Conservation (phyloP, 2,329 filamentous ascomycete species). For the Aspergillus tubingensis region DNA sequence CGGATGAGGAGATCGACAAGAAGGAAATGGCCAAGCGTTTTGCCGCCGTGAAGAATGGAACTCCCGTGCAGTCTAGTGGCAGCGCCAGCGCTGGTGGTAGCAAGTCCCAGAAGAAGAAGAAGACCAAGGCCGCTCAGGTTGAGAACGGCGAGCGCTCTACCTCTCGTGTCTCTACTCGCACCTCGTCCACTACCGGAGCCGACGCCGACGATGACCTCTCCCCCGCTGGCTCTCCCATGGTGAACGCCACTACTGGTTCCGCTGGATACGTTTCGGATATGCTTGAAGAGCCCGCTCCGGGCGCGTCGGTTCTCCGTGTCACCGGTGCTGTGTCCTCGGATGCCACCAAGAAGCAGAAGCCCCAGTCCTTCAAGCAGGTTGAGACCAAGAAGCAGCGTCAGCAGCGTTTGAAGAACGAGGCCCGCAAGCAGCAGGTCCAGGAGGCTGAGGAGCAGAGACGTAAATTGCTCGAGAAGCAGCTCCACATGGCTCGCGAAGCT, state of each 20-base stretch:
- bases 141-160: constrained; percentile 41
- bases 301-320: constrained; percentile 75
- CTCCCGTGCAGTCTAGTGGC: constrained; percentile 50
- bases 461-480: constrained; percentile 75
- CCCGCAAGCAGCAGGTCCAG: constrained; percentile 71
- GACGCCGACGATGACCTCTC: constrained; percentile 83
- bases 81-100: constrained; percentile 23
- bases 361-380: constrained; percentile 63
- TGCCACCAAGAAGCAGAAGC: constrained; percentile 58
- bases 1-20: constrained; percentile 66
- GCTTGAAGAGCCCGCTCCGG: constrained; percentile 72
- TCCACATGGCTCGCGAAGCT: constrained; percentile 75
- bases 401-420: constrained; percentile 85
- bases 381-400: constrained; percentile 96
- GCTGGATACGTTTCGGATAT: constrained; percentile 82
- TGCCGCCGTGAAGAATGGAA: constrained; percentile 69
- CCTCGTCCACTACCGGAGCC: constrained; percentile 70
- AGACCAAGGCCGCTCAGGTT: constrained; percentile 66
- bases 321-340: constrained; percentile 61
- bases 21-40: constrained; percentile 77
- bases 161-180: constrained; percentile 54
- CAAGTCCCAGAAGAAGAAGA: constrained; percentile 64
- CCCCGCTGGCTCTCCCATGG: constrained; percentile 65
- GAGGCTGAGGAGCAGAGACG: constrained; percentile 79
- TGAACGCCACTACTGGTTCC: constrained; percentile 41